Evolutionary conservation across 1,139 yeast genomes (phyloP).

Genomic region (Yamadazyma aaseri): DNA sequence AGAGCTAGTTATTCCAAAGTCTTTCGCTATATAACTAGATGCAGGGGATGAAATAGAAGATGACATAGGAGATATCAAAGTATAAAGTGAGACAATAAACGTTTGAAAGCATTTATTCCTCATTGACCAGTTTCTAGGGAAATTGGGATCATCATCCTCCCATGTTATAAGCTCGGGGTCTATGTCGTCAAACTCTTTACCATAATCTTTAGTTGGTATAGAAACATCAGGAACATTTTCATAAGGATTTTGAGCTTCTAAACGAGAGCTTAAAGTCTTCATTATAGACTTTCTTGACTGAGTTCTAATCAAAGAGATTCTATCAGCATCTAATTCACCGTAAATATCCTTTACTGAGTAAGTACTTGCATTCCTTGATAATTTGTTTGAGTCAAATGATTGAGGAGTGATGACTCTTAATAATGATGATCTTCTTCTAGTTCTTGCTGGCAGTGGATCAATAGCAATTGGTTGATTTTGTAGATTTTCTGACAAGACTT

Average conservation of each 20-base stretch:
- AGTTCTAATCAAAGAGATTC: slow-evolving; percentile 31
- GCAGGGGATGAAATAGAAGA: slow-evolving; percentile 64
- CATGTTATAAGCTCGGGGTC: slow-evolving; percentile 68
- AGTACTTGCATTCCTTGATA: slow-evolving; percentile 16
- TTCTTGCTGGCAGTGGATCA: neutral
- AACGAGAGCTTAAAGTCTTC: slow-evolving; percentile 21
- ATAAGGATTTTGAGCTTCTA: slow-evolving; percentile 19
- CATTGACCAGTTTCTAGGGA: slow-evolving; percentile 60
- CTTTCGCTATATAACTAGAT: slow-evolving; percentile 41
- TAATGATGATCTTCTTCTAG: slow-evolving; percentile 11
- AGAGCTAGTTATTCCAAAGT: slow-evolving; percentile 35
- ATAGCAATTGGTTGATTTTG: slow-evolving; percentile 5
- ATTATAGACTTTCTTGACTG: slow-evolving; percentile 37
- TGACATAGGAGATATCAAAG: slow-evolving; percentile 58
- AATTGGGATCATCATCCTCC: slow-evolving; percentile 62
- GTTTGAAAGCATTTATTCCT: slow-evolving; percentile 43
- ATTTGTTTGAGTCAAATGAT: slow-evolving; percentile 15
- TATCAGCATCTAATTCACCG: slow-evolving; percentile 24
- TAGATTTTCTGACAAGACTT: slow-evolving; percentile 1
- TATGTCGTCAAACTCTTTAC: slow-evolving; percentile 46
- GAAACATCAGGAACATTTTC: slow-evolving; percentile 32
- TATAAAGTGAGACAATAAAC: slow-evolving; percentile 49
- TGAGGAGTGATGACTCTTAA: slow-evolving; percentile 12
- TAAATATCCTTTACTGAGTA: slow-evolving; percentile 30
- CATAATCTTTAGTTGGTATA: slow-evolving; percentile 45